A percentile compares a stretch with the other conserved stretches of the same genome.
phyloP scores from a whole-genome alignment of 306 rosid species.

The Ziziphus jujuba region DNA sequence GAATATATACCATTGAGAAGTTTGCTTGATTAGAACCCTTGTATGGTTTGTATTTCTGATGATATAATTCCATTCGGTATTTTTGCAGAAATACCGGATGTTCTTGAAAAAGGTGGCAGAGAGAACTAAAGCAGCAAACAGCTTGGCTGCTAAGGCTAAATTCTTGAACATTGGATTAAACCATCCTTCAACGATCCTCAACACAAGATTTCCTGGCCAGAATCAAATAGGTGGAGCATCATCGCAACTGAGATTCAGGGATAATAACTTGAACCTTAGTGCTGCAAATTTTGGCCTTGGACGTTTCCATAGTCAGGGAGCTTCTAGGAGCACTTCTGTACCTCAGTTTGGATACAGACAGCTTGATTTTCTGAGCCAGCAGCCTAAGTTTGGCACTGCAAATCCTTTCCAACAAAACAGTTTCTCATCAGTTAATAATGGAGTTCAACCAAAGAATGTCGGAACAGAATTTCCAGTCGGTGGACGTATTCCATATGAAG shows the following conservation, averaged over 20 bases:
- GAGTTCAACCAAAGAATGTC: background rate
- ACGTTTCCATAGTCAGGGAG: background rate
- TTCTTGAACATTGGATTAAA: background rate
- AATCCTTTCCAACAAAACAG: background rate
- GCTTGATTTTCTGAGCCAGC: background rate
- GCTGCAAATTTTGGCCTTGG: background rate
- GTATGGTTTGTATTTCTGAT: background rate
- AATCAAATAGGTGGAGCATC: background rate
- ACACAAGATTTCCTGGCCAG: background rate
- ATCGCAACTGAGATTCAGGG: background rate
- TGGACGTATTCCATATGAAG: background rate
- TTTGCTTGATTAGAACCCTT: no score
- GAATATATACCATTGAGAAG: no score
- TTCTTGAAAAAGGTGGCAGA: conserved; percentile 16
- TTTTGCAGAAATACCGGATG: conserved; percentile 14
- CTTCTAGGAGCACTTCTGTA: background rate
- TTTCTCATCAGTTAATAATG: conserved; percentile 5
- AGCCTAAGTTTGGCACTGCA: background rate
- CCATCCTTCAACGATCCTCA: background rate
- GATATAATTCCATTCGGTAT: background rate
- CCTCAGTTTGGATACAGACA: background rate
- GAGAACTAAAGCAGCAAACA: conserved; percentile 6
- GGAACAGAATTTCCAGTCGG: background rate
- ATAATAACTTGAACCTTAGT: background rate
- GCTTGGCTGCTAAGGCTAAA: background rate